These are phyloP conservation scores for Vitis vinifera DNA, from an alignment of 164 flowering plant genomes.

Conservation along the genomic window ASM3070453v1 NC_081818.1:4250001-4250500, in stretches of 20 bases:
- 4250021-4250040: neutral
- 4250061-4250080: conserved; percentile 37
- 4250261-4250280: conserved; percentile 32
- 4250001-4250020: neutral
- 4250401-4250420: conserved; percentile 35
- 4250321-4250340: conserved; percentile 12
- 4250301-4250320: conserved; percentile 27
- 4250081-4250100: conserved; percentile 28
- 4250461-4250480: too few species aligned
- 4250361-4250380: conserved; percentile 42
- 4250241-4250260: conserved; percentile 26
- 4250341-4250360: conserved; percentile 35
- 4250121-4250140: conserved; percentile 38
- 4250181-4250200: conserved; percentile 9
- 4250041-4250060: neutral
- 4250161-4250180: conserved; percentile 1
- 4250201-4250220: conserved; percentile 35
- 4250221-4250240: conserved; percentile 43
- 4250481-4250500: too few species aligned
- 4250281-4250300: conserved; percentile 24
- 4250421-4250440: neutral
- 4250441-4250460: too few species aligned
- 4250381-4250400: conserved; percentile 42
- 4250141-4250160: conserved; percentile 11
- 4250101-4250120: conserved; percentile 38